Evolutionary conservation across 495 filamentous ascomycete species (phyloP).

Genomic region (Sphaerosporella brunnea): DNA sequence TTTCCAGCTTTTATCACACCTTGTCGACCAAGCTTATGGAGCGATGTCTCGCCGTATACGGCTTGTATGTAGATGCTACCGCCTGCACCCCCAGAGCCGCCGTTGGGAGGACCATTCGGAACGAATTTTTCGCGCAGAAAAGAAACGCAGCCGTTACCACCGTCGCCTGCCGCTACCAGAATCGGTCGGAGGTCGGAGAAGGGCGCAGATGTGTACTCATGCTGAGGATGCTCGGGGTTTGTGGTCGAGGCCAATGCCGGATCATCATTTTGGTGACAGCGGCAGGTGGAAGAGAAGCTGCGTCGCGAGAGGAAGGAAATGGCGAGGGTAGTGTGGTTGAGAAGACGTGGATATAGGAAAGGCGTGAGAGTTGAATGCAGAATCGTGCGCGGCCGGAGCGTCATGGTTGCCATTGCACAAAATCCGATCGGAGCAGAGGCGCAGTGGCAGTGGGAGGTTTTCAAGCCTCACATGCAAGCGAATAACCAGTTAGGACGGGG

Average conservation of each 20-base stretch:
- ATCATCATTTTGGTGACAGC: conserved; percentile 4
- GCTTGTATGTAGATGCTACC: conserved; percentile 92
- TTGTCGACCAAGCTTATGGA: conserved; percentile 76
- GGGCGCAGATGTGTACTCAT: conserved; percentile 57
- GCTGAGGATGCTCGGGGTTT: conserved; percentile 18
- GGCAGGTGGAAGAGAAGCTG: not conserved
- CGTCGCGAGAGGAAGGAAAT: conserved; percentile 10
- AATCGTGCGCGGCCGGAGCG: not conserved
- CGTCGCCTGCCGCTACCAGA: conserved; percentile 54
- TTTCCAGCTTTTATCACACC: conserved; percentile 58
- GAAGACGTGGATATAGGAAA: conserved; percentile 7
- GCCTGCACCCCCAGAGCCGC: conserved; percentile 81
- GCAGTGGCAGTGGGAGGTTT: too few species aligned
- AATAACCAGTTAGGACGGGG: too few species aligned
- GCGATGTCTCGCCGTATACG: conserved; percentile 67
- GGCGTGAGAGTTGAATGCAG: conserved; percentile 5
- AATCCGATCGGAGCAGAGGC: too few species aligned
- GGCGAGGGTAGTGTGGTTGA: not conserved
- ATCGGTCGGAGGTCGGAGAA: conserved; percentile 77
- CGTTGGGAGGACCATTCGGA: conserved; percentile 80
- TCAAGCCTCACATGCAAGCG: too few species aligned
- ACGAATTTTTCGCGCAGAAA: conserved; percentile 83
- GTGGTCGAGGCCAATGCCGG: conserved; percentile 41
- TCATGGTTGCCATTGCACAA: not conserved
- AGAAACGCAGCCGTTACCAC: conserved; percentile 83